Base-by-base conservation (phyloP, 2,329 filamentous ascomycete genomes). In the Aspergillus sp. region DNA sequence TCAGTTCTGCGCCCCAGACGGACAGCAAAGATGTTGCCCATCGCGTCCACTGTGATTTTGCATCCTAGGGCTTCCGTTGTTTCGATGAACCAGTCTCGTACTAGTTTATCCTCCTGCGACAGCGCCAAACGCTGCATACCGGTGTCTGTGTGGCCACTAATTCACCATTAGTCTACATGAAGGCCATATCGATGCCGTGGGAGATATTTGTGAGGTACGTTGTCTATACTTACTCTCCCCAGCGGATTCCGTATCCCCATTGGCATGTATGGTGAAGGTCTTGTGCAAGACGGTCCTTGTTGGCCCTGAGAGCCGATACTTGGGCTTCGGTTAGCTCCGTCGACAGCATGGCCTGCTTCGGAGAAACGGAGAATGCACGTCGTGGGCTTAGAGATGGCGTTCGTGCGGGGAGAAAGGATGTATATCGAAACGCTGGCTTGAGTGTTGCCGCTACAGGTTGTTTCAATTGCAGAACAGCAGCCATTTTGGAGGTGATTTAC, bases 21-120 rank as follows among this genome's bases (percentile, higher is more conserved):
- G 3, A 90, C 79, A 1, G 90, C 89, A 69, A 93, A 95, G 60
- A 89, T 89, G 64, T 93, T 95, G 19, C 90, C 90, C 84, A 93
- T 92, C 24, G 84, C 79, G 69, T 95, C 90, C 1, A 91, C 73
- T 0, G 82, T 87, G 7, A 90, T 80, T 3, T 80, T 79, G 70
- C 90, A 93, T 9, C 87, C 88, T 0, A 92, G 75, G 0, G 75
- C 77, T 65, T 84, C 75, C 1, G 84, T 85, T 0, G 85, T 86
- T 17, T 85, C 71, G 0, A 86, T 81, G 62, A 95, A 92, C 90
- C 90, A 95, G 70, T 90, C 85, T 40, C 90, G 84, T 12, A 83
- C 89, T 65, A 83, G 74, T 68, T 87, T 90, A 70, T 93, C 90
- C 2, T 85, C 78, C 64, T 92, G 85, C 2, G 86, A 87, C 19